Conservation (phyloP, 768 basidiomycete genomes). For the Termitomyces titanicus region DNA sequence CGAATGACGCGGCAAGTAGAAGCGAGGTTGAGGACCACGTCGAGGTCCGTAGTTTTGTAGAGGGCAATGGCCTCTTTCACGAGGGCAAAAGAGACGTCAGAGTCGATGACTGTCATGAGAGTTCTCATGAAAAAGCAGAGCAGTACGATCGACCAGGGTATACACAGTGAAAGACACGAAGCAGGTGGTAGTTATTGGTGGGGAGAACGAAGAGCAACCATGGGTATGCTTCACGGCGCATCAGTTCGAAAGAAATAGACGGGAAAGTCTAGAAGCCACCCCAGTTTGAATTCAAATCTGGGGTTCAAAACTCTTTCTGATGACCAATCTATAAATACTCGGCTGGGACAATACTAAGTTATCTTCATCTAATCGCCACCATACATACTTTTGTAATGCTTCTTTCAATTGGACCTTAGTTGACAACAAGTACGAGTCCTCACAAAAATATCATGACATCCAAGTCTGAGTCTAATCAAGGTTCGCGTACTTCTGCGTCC, state of each 20-base stretch:
- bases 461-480: conserved; percentile 8
- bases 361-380: conserved; percentile 14
- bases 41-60: conserved; percentile 10
- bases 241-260: conserved; percentile 17
- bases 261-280: conserved; percentile 10
- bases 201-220: conserved; percentile 8
- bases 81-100: conserved; percentile 23
- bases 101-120: conserved; percentile 17
- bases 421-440: background rate
- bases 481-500: conserved; percentile 87
- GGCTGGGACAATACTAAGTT: conserved; percentile 7
- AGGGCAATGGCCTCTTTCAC: conserved; percentile 17
- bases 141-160: background rate
- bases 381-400: background rate
- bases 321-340: conserved; percentile 17
- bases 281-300: conserved; percentile 20
- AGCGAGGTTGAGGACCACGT: conserved; percentile 23
- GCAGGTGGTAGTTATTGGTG: conserved; percentile 5
- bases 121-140: background rate
- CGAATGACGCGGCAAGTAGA: conserved; percentile 24
- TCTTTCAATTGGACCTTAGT: conserved; percentile 8
- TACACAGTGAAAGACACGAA: background rate
- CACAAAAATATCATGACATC: background rate
- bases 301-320: conserved; percentile 22
- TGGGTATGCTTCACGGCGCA: conserved; percentile 13